Percentiles rank a stretch among this genome's conserved stretches.
phyloP scores from a whole-genome alignment of 1,284 basidiomycete genomes.

The Microbotryum scabiosae region DNA sequence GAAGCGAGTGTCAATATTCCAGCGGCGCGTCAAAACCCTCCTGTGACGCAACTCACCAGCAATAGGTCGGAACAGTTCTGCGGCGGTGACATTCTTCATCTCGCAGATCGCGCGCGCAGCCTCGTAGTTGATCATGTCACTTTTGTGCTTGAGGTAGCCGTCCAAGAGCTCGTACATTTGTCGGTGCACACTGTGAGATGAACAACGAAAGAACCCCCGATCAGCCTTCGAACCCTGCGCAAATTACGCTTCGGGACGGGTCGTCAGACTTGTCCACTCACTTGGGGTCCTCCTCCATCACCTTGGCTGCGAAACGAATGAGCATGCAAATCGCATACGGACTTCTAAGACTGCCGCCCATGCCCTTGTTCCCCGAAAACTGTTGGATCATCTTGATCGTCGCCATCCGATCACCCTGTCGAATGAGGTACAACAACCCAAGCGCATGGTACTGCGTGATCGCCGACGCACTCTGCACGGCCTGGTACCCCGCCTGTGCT shows the following conservation, averaged over 20 bases:
- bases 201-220: not conserved
- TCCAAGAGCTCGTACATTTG: slow-evolving; percentile 93
- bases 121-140: slow-evolving; percentile 99
- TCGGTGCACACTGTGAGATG: slow-evolving; percentile 59
- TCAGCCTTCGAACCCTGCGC: not conserved
- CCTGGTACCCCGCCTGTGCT: slow-evolving; percentile 52
- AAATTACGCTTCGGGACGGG: no score
- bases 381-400: slow-evolving; percentile 99
- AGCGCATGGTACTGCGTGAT: slow-evolving; percentile 97
- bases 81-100: slow-evolving; percentile 70
- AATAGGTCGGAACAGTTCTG: slow-evolving; percentile 78
- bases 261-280: slow-evolving; percentile 43
- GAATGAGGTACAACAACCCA: slow-evolving; percentile 86
- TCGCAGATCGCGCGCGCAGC: slow-evolving; percentile 96
- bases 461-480: slow-evolving; percentile 76
- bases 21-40: slow-evolving; percentile 5
- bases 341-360: slow-evolving; percentile 77
- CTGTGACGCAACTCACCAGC: slow-evolving; percentile 52
- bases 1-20: not conserved
- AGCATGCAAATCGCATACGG: slow-evolving; percentile 99
- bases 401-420: slow-evolving; percentile 97
- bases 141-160: slow-evolving; percentile 94
- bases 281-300: slow-evolving; percentile 98
- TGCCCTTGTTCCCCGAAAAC: slow-evolving; percentile 57
- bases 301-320: slow-evolving; percentile 92